These are phyloP conservation scores for Tetrastigma voinierianum DNA, from an alignment of 164 flowering plant genomes.

Conservation along the genomic window DNA sequence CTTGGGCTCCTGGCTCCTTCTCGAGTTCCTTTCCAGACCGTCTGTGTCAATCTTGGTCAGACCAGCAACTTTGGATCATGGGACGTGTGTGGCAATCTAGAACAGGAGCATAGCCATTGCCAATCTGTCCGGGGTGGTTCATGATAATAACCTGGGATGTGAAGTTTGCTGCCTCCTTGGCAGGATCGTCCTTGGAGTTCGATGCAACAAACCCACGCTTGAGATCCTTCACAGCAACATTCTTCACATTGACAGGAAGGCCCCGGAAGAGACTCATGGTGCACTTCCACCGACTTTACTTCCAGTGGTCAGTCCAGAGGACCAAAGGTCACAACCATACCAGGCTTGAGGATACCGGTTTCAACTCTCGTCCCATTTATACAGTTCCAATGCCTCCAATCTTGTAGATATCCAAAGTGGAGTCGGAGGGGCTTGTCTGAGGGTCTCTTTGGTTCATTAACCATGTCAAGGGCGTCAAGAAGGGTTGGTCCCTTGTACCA, in stretches of 20 bases:
- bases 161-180: constrained; percentile 47
- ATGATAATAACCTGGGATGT: constrained; percentile 51
- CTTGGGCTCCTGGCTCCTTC: constrained; percentile 46
- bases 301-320: constrained; percentile 67
- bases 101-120: constrained; percentile 53
- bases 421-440: constrained; percentile 65
- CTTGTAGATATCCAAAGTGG: constrained; percentile 66
- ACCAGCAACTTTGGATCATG: constrained; percentile 39
- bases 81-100: constrained; percentile 53
- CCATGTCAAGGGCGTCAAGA: constrained; percentile 52
- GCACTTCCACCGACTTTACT: constrained; percentile 69
- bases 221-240: constrained; percentile 59
- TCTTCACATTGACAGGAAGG: constrained; percentile 64
- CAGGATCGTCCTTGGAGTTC: constrained; percentile 64
- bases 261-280: constrained; percentile 60
- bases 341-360: constrained; percentile 55
- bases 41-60: constrained; percentile 38
- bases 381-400: constrained; percentile 68
- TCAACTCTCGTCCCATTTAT: constrained; percentile 59
- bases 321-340: constrained; percentile 58
- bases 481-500: constrained; percentile 70
- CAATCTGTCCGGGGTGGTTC: constrained; percentile 60
- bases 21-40: constrained; percentile 39
- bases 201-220: constrained; percentile 61
- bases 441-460: constrained; percentile 57